Evolutionary conservation across 441 rosid genomes (phyloP), one percentile per base, ranked within the genome.

Genomic region (Geranium incanum): DNA sequence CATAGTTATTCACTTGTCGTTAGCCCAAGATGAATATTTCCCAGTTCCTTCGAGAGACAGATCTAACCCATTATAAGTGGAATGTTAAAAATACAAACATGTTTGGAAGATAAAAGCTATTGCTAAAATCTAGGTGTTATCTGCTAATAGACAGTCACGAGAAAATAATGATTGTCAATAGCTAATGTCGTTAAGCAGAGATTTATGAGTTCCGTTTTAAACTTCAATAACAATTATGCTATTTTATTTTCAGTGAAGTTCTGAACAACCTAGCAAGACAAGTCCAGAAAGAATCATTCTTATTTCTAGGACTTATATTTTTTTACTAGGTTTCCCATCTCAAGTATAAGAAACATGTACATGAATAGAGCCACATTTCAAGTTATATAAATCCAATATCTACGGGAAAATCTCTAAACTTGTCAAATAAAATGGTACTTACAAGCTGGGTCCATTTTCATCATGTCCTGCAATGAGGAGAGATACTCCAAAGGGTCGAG

Each of bases 401-500:
- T 28, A 2, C 33, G 33, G 33, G 33, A 28, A 28, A 28, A 28
- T 52, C 13, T 69, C 59, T 2, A 59, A 55, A 36, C 18, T 63
- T 13, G 5, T 9, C 13, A 28, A 28, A 38, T 45, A 57, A 23
- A 38, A 16, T 13, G 55, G 33, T 7, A 84, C 97, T 85, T 83
- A 94, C 97, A 94, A 79, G 90, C 97, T 94, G 5, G 99, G 97
- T 43, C 97, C 99, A 68, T 94, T 84, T 85, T 94, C 97, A 73
- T 92, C 99, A 68, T 87, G 92, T 67, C 99, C 99, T 81, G 99
- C 99, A 81, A 94, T 94, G 67, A 94, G 97, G 77, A 94, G 97
- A 39, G 99, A 94, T 62, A 94, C 99, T 63, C 99, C 99, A 79
- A 94, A 94, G 16, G 99, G 97, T 37, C 99, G 88, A 71, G 99